A percentile compares a stretch with the other conserved stretches of the same genome.
Evolutionary conservation across 2,329 filamentous ascomycete genomes (phyloP).

Genomic region (Graphiopsis chlorocephala): DNA sequence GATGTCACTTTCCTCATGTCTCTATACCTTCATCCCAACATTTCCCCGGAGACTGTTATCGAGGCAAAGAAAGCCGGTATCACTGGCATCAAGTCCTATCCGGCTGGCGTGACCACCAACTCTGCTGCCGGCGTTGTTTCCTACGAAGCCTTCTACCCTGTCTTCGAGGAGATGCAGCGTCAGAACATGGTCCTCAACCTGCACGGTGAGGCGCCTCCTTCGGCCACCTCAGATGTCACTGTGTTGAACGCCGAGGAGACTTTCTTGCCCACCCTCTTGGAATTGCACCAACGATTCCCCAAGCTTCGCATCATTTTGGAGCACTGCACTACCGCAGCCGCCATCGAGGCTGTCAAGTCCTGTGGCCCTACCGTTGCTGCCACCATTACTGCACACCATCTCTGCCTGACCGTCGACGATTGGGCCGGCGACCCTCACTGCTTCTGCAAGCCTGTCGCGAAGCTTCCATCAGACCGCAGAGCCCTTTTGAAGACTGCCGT

Average conservation of each 20-base stretch:
- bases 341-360: constrained; percentile 70
- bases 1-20: constrained; percentile 52
- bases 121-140: constrained; percentile 66
- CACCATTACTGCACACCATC: constrained; percentile 83
- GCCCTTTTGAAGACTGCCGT: constrained; percentile 66
- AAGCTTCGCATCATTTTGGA: constrained; percentile 66
- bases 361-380: constrained; percentile 76
- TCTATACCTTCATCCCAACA: constrained; percentile 49
- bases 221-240: constrained; percentile 39
- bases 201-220: constrained; percentile 79
- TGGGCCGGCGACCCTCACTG: constrained; percentile 68
- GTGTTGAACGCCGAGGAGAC: constrained; percentile 66
- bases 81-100: constrained; percentile 69
- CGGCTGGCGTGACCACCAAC: constrained; percentile 57
- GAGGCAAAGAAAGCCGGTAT: constrained; percentile 72
- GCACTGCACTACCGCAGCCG: constrained; percentile 83
- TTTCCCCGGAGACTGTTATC: constrained; percentile 57
- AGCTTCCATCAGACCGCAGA: constrained; percentile 67
- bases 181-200: constrained; percentile 83
- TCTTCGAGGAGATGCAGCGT: constrained; percentile 86
- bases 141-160: constrained; percentile 68
- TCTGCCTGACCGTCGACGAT: constrained; percentile 76
- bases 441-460: constrained; percentile 70
- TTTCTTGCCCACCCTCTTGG: constrained; percentile 77
- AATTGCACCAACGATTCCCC: constrained; percentile 73